Evolutionary conservation across 2,329 filamentous ascomycete species (phyloP), one percentile per base, ranked within the genome.

Genomic region (Teratosphaeria zuluensis): DNA sequence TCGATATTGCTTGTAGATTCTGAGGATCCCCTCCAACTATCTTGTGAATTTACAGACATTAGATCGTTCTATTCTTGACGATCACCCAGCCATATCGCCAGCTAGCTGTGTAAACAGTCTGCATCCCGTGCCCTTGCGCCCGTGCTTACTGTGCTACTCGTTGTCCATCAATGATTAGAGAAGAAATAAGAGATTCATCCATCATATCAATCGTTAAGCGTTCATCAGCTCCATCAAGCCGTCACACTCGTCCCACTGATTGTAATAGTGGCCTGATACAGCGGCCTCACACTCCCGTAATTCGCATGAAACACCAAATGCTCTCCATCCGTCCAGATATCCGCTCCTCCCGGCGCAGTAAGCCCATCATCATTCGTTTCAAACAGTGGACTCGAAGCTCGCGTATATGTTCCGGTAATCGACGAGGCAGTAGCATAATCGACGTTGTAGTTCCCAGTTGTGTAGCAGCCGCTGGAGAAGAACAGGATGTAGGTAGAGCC

Each of bases 281-380:
- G 46, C 9, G 64, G 60, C 19, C 68, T 54, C 0, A 61, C 66
- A 30, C 59, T 56, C 1, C 58, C 64, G 12, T 64, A 58, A 42
- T 69, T 67, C 8, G 70, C 70, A 58, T 72, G 70, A 54, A 73
- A 71, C 4, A 72, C 60, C 61, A 72, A 62, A 56, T 69, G 67
- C 56, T 56, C 57, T 21, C 65, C 66, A 38, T 70, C 70, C 16
- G 62, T 60, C 19, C 61, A 64, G 2, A 72, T 57, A 46, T 70
- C 68, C 6, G 67, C 67, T 11, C 71, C 69, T 11, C 71, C 71
- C 4, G 71, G 71, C 11, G 63, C 67, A 1, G 54, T 62, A 8
- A 73, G 58, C 3, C 68, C 69, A n/a, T 62, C 56, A 24, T 59
- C 58, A 16, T 67, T 68, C 8, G 66, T 69, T 30, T 46, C 35